These are phyloP conservation scores for Eutypella sp. DNA, from an alignment of 2,329 filamentous ascomycete genomes.

Conservation along the genomic window DNA sequence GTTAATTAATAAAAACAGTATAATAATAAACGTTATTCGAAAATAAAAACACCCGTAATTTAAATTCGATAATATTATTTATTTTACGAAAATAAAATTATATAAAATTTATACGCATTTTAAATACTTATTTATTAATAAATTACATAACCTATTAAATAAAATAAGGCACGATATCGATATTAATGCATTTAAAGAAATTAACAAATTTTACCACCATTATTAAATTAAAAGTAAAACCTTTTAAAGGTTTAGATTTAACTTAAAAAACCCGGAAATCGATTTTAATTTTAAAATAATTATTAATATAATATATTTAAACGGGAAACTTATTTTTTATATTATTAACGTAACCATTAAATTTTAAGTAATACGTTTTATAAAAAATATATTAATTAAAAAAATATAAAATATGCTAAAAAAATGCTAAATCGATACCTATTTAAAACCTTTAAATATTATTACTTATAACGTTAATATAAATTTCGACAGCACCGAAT, in stretches of 20 bases:
- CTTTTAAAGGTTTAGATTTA: conserved; percentile 2
- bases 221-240: not conserved
- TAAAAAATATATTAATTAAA: conserved; percentile 1
- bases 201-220: conserved; percentile 4
- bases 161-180: conserved; percentile 1
- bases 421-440: conserved; percentile 2
- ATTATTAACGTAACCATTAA: not conserved
- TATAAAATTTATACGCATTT: not conserved
- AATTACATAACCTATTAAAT: conserved; percentile 1
- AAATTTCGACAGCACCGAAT: conserved; percentile 1
- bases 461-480: conserved; percentile 1
- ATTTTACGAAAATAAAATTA: conserved; percentile 1
- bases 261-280: conserved; percentile 1
- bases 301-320: conserved; percentile 1
- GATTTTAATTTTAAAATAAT: conserved; percentile 3
- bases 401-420: not conserved
- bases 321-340: not conserved
- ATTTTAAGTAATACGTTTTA: not conserved
- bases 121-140: not conserved
- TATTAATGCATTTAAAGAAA: conserved; percentile 1
- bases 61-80: not conserved
- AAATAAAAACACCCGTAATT: conserved; percentile 3
- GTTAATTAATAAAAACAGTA: not conserved
- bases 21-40: too few relatives aligned
- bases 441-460: not conserved